A percentile compares a stretch with the other conserved stretches of the same genome.
Evolutionary conservation across 2,329 filamentous ascomycete genomes (phyloP).

Genomic region (Colletotrichum sp.): DNA sequence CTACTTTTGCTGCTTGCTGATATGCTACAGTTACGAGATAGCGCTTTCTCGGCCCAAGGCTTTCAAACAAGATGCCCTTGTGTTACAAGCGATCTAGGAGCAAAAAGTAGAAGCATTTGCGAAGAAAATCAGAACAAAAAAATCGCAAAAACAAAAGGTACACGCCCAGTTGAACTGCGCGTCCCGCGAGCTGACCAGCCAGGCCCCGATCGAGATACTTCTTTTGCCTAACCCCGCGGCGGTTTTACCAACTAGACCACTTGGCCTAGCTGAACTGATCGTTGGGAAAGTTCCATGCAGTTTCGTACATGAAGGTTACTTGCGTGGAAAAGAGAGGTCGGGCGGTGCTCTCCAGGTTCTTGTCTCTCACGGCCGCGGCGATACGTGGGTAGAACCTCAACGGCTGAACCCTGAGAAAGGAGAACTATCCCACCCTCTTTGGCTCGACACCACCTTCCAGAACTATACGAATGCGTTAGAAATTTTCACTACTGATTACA

Average conservation of each 20-base stretch:
- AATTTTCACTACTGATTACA: not conserved
- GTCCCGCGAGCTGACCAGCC: not conserved
- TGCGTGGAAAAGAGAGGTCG: not conserved
- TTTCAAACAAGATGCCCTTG: no score
- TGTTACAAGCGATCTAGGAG: no score
- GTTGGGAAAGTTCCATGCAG: not conserved
- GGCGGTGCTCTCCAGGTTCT: not conserved
- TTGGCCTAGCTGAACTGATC: not conserved
- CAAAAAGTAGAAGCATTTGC: not conserved
- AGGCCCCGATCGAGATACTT: not conserved
- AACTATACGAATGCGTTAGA: not conserved
- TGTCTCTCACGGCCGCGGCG: not conserved
- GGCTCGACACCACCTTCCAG: not conserved
- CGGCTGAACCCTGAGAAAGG: not conserved
- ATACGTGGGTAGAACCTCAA: not conserved
- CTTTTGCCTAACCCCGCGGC: not conserved
- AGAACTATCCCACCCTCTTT: not conserved
- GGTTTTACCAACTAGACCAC: not conserved
- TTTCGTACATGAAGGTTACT: not conserved
- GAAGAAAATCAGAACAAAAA: not conserved
- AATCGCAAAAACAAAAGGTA: not conserved
- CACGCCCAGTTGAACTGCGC: not conserved
- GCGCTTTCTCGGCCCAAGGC: not conserved
- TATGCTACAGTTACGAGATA: rapidly evolving
- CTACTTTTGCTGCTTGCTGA: not conserved